Conservation (phyloP, 495 filamentous ascomycete species). For the Aspergillus sparsus region DNA sequence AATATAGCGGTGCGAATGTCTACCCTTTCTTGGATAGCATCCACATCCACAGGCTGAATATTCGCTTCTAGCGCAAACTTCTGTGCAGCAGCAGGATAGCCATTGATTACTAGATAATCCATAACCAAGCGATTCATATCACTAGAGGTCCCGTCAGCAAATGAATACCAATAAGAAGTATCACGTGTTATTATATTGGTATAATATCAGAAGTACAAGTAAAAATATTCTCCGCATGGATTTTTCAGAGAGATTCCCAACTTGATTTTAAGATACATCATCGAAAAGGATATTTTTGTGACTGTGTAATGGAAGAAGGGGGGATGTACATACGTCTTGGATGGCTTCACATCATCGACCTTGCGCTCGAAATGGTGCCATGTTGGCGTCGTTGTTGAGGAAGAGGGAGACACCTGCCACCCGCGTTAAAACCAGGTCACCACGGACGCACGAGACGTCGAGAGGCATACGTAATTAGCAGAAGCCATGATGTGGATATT, state of each 20-base stretch:
- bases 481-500: slow-evolving; percentile 36
- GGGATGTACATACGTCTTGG: slow-evolving; percentile 74
- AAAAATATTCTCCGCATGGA: slow-evolving; percentile 81
- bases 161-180: slow-evolving; percentile 3
- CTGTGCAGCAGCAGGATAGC: slow-evolving; percentile 87
- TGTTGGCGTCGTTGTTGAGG: slow-evolving; percentile 66
- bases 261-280: slow-evolving; percentile 86
- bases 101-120: slow-evolving; percentile 95
- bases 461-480: slow-evolving; percentile 48
- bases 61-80: slow-evolving; percentile 96
- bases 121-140: slow-evolving; percentile 95
- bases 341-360: slow-evolving; percentile 81
- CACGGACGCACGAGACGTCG: slow-evolving; percentile 37
- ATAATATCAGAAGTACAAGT: slow-evolving; percentile 68
- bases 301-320: background rate
- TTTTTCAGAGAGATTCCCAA: slow-evolving; percentile 99
- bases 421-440: slow-evolving; percentile 45
- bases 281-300: slow-evolving; percentile 33
- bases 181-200: slow-evolving; percentile 17
- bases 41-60: slow-evolving; percentile 68
- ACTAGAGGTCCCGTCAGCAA: slow-evolving; percentile 54
- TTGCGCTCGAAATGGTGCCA: slow-evolving; percentile 75
- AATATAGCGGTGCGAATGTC: slow-evolving; percentile 80
- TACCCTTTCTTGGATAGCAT: slow-evolving; percentile 74
- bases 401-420: slow-evolving; percentile 61